Conservation (phyloP, 192 early-diverging fungal genomes). For the Bifiguratus adelaidae region DNA sequence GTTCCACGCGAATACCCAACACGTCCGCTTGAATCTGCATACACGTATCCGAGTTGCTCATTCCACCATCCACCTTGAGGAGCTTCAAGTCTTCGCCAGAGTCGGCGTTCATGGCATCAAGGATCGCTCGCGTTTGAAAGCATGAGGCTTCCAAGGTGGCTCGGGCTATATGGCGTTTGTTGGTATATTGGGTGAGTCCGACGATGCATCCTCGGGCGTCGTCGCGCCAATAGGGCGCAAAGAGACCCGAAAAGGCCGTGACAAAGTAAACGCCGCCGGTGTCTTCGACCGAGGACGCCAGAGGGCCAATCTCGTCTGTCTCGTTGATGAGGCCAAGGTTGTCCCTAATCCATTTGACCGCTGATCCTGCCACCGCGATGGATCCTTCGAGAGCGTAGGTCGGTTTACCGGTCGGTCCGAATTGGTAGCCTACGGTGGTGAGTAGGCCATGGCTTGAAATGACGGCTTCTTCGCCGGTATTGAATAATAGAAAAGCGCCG, state of each 20-base stretch:
- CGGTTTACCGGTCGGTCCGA: constrained; percentile 48
- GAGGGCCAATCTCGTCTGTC: constrained; percentile 61
- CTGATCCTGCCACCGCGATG: constrained; percentile 84
- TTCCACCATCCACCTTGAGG: constrained; percentile 84
- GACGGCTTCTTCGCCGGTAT: constrained; percentile 72
- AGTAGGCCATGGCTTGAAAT: constrained; percentile 74
- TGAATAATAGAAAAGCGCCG: constrained; percentile 93
- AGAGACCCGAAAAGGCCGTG: constrained; percentile 88
- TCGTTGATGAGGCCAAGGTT: constrained; percentile 72
- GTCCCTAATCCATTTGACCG: constrained; percentile 86
- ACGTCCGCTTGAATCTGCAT: constrained; percentile 95
- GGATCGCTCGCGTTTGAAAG: constrained; percentile 79
- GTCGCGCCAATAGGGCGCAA: constrained; percentile 93
- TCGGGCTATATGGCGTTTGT: constrained; percentile 74
- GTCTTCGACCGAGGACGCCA: constrained; percentile 53
- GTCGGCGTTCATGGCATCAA: constrained; percentile 87
- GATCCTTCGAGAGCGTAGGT: constrained; percentile 93
- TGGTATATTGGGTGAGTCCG: constrained; percentile 86
- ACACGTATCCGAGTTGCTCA: constrained; percentile 78
- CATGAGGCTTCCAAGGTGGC: constrained; percentile 86
- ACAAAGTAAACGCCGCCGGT: constrained; percentile 94
- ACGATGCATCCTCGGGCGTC: constrained; percentile 84
- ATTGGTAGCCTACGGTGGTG: constrained; percentile 83
- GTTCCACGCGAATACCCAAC: constrained; percentile 68
- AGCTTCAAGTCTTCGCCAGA: constrained; percentile 50